Evolutionary conservation across 768 basidiomycete species (phyloP).

Genomic region (Macrolepiota albuminosa): DNA sequence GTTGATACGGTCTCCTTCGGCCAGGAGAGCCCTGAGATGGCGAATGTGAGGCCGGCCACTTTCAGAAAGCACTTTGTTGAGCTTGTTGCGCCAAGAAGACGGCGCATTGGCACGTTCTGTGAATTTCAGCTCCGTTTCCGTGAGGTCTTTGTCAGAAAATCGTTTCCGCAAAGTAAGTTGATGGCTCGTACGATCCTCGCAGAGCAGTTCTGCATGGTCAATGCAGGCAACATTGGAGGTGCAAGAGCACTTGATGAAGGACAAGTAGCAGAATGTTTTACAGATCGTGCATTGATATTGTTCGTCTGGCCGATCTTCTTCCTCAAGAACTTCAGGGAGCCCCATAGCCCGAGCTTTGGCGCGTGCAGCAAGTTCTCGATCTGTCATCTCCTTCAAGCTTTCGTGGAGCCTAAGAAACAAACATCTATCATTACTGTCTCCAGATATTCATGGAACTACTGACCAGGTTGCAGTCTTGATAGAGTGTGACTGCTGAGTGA

Average conservation of each 20-base stretch:
- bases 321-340: conserved; percentile 67
- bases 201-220: conserved; percentile 77
- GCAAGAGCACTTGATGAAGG: conserved; percentile 84
- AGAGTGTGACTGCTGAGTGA: conserved; percentile 89
- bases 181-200: conserved; percentile 42
- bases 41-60: conserved; percentile 71
- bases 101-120: conserved; percentile 72
- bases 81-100: conserved; percentile 66
- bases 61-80: conserved; percentile 62
- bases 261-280: conserved; percentile 93
- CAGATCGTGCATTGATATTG: conserved; percentile 94
- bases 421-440: not conserved
- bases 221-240: conserved; percentile 77
- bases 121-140: conserved; percentile 61
- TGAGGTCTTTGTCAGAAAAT: conserved; percentile 74
- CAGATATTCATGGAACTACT: conserved; percentile 17
- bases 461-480: conserved; percentile 94
- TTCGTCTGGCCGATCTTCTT: conserved; percentile 83
- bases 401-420: conserved; percentile 64
- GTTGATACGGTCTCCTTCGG: conserved; percentile 86
- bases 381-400: conserved; percentile 83
- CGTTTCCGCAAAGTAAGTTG: conserved; percentile 70
- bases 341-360: conserved; percentile 51
- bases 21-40: conserved; percentile 72
- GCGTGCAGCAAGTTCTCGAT: conserved; percentile 73